Conservation (phyloP, 2,329 filamentous ascomycete genomes). For the Aspergillus sp. region DNA sequence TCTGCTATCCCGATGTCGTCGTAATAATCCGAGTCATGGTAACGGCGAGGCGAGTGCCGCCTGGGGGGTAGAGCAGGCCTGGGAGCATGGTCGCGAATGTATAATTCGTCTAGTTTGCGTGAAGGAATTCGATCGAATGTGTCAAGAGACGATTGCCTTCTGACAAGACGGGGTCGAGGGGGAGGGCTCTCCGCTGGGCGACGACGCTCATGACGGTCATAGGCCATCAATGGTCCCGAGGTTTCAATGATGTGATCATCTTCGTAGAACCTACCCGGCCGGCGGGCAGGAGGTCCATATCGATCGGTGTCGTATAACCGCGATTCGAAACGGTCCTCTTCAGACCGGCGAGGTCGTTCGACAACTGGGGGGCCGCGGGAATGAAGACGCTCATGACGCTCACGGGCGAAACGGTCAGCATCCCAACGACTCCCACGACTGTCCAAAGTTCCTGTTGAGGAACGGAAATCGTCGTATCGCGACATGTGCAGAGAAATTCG, state of each 20-base stretch:
- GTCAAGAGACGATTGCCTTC: slow-evolving; percentile 84
- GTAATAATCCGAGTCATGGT: slow-evolving; percentile 54
- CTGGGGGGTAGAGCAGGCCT: slow-evolving; percentile 53
- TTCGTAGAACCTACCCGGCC: slow-evolving; percentile 35
- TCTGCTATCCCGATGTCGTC: slow-evolving; percentile 67
- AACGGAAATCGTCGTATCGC: slow-evolving; percentile 34
- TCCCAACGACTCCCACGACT: slow-evolving; percentile 31
- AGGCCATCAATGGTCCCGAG: slow-evolving; percentile 52
- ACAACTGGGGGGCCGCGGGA: slow-evolving; percentile 30
- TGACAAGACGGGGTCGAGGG: slow-evolving; percentile 63
- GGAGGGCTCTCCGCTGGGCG: slow-evolving; percentile 49
- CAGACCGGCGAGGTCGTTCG: slow-evolving; percentile 30
- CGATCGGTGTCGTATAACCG: slow-evolving; percentile 36
- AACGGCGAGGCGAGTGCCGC: slow-evolving; percentile 50
- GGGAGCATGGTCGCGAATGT: slow-evolving; percentile 37
- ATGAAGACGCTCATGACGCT: slow-evolving; percentile 37
- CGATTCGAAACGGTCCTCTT: slow-evolving; percentile 39
- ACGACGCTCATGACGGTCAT: slow-evolving; percentile 47
- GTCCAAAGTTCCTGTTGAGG: slow-evolving; percentile 28
- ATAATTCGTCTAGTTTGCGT: slow-evolving; percentile 44
- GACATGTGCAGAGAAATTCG: slow-evolving; percentile 20
- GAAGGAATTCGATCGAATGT: slow-evolving; percentile 76
- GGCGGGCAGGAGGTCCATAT: slow-evolving; percentile 39
- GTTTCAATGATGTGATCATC: slow-evolving; percentile 37
- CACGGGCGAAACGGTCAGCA: slow-evolving; percentile 37